Conservation (phyloP, 805 yeast genomes). For the Candida mattraensis region DNA sequence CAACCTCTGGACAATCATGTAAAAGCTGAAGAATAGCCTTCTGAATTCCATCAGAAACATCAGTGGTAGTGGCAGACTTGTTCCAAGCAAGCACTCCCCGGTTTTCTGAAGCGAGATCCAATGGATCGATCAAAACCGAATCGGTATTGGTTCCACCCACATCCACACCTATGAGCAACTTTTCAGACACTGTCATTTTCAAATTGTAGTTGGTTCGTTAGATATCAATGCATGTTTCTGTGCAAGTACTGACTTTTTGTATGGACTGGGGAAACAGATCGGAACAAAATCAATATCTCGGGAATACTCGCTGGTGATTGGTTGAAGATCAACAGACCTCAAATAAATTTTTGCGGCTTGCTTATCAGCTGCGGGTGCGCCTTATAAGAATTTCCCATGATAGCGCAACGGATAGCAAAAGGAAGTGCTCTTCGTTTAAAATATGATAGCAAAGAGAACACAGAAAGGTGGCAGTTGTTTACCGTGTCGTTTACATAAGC, state of each 20-base stretch:
- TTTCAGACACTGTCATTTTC: slow-evolving; percentile 3
- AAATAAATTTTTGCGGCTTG: too few relatives aligned
- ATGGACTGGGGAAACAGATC: too few relatives aligned
- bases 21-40: slow-evolving; percentile 36
- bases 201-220: background rate
- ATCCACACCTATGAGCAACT: slow-evolving; percentile 42
- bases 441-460: slow-evolving; percentile 1
- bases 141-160: slow-evolving; percentile 56
- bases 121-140: slow-evolving; percentile 43
- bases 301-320: too few relatives aligned
- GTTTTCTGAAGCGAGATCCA: slow-evolving; percentile 17
- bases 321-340: too few relatives aligned
- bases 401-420: too few relatives aligned
- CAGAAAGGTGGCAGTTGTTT: slow-evolving; percentile 12
- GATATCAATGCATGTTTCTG: too few relatives aligned
- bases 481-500: slow-evolving; percentile 11
- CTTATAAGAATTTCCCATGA: too few relatives aligned
- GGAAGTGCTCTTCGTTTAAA: too few relatives aligned
- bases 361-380: too few relatives aligned
- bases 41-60: slow-evolving; percentile 44
- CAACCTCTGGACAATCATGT: slow-evolving; percentile 18
- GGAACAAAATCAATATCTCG: too few relatives aligned
- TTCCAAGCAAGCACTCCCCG: slow-evolving; percentile 42
- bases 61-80: slow-evolving; percentile 46
- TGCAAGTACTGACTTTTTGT: too few relatives aligned